These are phyloP conservation scores for Penicillium sp. DNA, from an alignment of 2,329 filamentous ascomycete genomes.

Conservation along the genomic window DNA sequence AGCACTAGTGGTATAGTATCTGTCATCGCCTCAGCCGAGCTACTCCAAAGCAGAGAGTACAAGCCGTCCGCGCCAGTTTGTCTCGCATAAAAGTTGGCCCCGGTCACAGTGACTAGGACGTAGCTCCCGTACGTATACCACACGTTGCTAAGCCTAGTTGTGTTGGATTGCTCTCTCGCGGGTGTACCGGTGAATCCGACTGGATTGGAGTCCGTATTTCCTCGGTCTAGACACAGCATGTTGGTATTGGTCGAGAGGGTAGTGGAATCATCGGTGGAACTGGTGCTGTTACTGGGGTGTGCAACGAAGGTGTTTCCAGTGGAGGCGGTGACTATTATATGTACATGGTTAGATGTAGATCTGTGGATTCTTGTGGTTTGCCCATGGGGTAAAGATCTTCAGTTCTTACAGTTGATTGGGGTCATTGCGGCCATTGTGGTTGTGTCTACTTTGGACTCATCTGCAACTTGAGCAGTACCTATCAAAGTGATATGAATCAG, in stretches of 20 bases:
- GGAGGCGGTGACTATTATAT: slow-evolving; percentile 3
- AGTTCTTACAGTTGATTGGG: slow-evolving; percentile 13
- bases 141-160: slow-evolving; percentile 10
- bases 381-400: background rate
- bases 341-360: background rate
- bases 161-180: background rate
- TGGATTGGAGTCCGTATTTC: background rate
- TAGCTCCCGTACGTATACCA: slow-evolving; percentile 17
- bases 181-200: slow-evolving; percentile 8
- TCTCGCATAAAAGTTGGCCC: slow-evolving; percentile 18
- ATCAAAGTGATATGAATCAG: background rate
- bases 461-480: slow-evolving; percentile 13
- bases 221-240: slow-evolving; percentile 10
- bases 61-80: slow-evolving; percentile 6
- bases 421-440: slow-evolving; percentile 2
- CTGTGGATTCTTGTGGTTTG: background rate
- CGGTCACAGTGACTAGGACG: slow-evolving; percentile 13
- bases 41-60: slow-evolving; percentile 17
- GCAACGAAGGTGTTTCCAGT: slow-evolving; percentile 12
- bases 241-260: slow-evolving; percentile 7
- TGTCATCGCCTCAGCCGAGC: slow-evolving; percentile 6
- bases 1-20: slow-evolving; percentile 12
- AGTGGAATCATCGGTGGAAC: background rate
- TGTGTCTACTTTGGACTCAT: slow-evolving; percentile 6
- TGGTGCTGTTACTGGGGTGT: slow-evolving; percentile 4